Evolutionary conservation across 2,329 filamentous ascomycete species (phyloP).

Genomic region (Remersonia thermophila): DNA sequence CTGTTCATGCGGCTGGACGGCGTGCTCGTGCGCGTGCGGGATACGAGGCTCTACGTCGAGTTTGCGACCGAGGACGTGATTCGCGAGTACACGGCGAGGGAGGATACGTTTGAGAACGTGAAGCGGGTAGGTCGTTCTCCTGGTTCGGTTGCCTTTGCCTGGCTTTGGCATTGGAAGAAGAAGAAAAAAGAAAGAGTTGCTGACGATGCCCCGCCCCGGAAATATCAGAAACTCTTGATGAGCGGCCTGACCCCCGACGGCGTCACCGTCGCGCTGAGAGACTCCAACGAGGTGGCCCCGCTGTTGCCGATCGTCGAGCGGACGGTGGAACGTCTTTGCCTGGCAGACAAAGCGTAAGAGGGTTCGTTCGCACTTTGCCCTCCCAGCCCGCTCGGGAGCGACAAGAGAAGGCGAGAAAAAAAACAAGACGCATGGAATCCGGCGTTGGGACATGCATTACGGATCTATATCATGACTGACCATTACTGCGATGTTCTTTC

Average conservation of each 20-base stretch:
- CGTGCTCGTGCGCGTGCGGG: slow-evolving; percentile 74
- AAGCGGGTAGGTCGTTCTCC: slow-evolving; percentile 44
- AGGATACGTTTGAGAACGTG: slow-evolving; percentile 67
- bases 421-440: no score
- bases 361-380: no score
- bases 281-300: slow-evolving; percentile 63
- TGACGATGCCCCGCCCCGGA: slow-evolving; percentile 9
- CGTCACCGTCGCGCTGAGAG: slow-evolving; percentile 62
- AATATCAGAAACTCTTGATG: slow-evolving; percentile 33
- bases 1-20: slow-evolving; percentile 91
- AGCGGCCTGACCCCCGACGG: slow-evolving; percentile 52
- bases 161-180: no score
- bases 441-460: background rate
- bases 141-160: background rate
- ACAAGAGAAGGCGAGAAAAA: background rate
- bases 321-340: slow-evolving; percentile 39
- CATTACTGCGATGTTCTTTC: background rate
- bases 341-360: slow-evolving; percentile 3
- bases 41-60: slow-evolving; percentile 86
- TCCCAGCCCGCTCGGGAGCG: no score
- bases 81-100: slow-evolving; percentile 80
- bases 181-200: background rate
- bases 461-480: background rate
- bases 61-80: slow-evolving; percentile 69
- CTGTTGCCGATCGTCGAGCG: slow-evolving; percentile 60